phyloP scores from a whole-genome alignment of 176 grass and related monocot genomes.

The Olyra latifolia region DNA sequence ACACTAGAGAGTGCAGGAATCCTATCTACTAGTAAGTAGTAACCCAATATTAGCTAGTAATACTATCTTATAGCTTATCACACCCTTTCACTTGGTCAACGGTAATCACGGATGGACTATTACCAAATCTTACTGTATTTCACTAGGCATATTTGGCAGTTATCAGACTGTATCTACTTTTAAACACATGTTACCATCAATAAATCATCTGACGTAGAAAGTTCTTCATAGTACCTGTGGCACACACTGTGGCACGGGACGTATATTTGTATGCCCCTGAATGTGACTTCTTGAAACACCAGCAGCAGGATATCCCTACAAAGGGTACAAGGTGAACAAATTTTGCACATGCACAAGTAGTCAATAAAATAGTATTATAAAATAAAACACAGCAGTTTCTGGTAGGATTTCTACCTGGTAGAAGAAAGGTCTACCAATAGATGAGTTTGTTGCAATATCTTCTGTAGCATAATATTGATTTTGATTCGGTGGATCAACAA shows the following conservation, averaged over 20 bases:
- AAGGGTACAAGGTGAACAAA: slow-evolving; percentile 28
- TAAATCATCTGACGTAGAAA: slow-evolving; percentile 11
- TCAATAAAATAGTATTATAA: slow-evolving; percentile 34
- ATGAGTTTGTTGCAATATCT: slow-evolving; percentile 48
- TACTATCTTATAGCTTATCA: slow-evolving; percentile 5
- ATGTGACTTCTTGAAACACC: slow-evolving; percentile 65
- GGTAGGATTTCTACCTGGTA: slow-evolving; percentile 50
- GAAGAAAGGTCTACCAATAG: slow-evolving; percentile 66
- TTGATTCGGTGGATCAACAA: slow-evolving; percentile 52
- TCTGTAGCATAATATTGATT: slow-evolving; percentile 62
- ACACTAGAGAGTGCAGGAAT: background rate
- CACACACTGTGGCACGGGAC: slow-evolving; percentile 59
- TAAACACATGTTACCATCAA: background rate
- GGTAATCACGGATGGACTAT: background rate
- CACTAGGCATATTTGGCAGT: slow-evolving; percentile 10
- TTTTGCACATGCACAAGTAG: slow-evolving; percentile 28
- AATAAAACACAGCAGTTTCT: slow-evolving; percentile 28
- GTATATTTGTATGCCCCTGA: slow-evolving; percentile 57
- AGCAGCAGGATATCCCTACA: slow-evolving; percentile 61
- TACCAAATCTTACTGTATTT: background rate
- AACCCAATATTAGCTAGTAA: slow-evolving; percentile 7
- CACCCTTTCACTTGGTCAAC: background rate
- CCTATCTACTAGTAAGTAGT: background rate
- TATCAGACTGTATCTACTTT: slow-evolving; percentile 9
- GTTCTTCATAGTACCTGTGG: slow-evolving; percentile 49